phyloP scores from a whole-genome alignment of 805 yeast genomes.

The Candida nitratophila region DNA sequence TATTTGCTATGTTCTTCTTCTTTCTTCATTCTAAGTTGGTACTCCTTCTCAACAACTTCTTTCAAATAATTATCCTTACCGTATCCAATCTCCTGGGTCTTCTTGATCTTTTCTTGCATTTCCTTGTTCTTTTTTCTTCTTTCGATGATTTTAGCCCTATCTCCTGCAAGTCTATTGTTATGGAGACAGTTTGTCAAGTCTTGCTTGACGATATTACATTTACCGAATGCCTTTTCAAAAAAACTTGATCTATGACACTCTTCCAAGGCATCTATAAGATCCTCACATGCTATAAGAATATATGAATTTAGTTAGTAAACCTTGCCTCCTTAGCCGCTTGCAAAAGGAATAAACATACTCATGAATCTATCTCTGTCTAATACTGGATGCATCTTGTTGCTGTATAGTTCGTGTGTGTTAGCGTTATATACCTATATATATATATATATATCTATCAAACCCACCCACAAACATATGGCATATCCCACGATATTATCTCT shows the following conservation, averaged over 20 bases:
- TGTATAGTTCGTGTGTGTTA: too few species aligned
- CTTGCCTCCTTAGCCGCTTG: too few species aligned
- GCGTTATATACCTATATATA: too few species aligned
- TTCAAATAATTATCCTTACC: conserved; percentile 70
- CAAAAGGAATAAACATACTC: too few species aligned
- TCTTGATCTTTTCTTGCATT: conserved; percentile 50
- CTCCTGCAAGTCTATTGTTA: conserved; percentile 59
- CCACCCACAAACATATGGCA: too few species aligned
- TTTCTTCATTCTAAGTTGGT: conserved; percentile 18
- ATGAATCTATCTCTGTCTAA: conserved; percentile 23
- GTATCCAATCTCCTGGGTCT: conserved; percentile 67
- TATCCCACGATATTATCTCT: too few species aligned
- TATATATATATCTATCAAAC: too few species aligned
- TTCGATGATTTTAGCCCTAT: conserved; percentile 45
- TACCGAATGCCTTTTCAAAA: conserved; percentile 65
- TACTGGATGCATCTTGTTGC: conserved; percentile 23
- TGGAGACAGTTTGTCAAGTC: conserved; percentile 76
- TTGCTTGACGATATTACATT: conserved; percentile 78
- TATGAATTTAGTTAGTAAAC: not conserved
- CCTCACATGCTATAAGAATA: conserved; percentile 51
- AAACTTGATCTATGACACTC: conserved; percentile 76
- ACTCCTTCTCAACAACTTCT: conserved; percentile 52
- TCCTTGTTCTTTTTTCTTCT: conserved; percentile 51
- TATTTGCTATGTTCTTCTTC: not conserved
- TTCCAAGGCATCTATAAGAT: conserved; percentile 79